Evolutionary conservation across 441 rosid species (phyloP), one percentile per base, ranked within the genome.

Genomic region (Flueggea neowawraea): DNA sequence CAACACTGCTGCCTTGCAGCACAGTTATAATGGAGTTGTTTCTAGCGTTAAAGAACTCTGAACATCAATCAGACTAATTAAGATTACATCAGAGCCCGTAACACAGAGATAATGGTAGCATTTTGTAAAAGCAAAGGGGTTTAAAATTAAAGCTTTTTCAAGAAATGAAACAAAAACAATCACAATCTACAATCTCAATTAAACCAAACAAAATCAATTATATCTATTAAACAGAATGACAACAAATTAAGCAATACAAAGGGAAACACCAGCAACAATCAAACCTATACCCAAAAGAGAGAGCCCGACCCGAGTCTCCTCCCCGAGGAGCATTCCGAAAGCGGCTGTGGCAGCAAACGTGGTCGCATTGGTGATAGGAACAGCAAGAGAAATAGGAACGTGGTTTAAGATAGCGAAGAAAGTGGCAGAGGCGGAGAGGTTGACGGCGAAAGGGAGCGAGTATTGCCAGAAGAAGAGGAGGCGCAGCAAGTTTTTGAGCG

Each of bases 271-370:
- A 52, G 76, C 62, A 39, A 90, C 82, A 63, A 94, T 89, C 28
- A 81, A 79, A 17, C 68, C 73, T 49, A 86, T 85, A 75, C 96
- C 98, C 67, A 85, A 5, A 60, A 89, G 65, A 56, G 90, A 82
- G 48, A 56, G 72, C 32, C 77, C 86, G 60, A 87, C 59, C n/a
- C 78, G 82, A 60, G 83, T 88, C 61, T 83, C 73, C 71, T 92
- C 98, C 2, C 96, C 96, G 4, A 92, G 68, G 17, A 85, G 79
- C 43, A 86, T 73, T 12, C 93, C 95, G 22, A 80, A 82, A 28
- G 77, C 88, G 52, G 95, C 96, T 13, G 96, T 90, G 66, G 97
- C 88, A 52, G 93, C 97, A 49, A 90, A 94, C 10, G 96, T 94
- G 6, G 91, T 90, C 31, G 96, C 97, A 66, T 94, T 85, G 47